These are phyloP conservation scores for Wallemia hederae DNA, from an alignment of 1,284 basidiomycete species.

Conservation along the genomic window DNA sequence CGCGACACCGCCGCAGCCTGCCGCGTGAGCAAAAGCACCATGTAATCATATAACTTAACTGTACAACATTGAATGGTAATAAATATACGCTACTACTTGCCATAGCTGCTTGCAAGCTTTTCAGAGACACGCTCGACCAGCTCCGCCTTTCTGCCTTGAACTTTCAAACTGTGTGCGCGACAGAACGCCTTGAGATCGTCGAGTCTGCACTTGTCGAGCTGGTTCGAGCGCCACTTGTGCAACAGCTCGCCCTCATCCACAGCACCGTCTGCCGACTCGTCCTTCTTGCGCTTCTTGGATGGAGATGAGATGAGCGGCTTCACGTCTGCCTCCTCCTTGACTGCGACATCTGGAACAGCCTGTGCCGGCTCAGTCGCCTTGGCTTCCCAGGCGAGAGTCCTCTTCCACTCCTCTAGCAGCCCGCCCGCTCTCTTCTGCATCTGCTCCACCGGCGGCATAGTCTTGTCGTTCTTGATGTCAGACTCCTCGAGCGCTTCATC, in stretches of 20 bases:
- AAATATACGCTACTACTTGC: not conserved
- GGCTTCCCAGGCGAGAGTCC: constrained; percentile 31
- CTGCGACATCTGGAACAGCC: no score
- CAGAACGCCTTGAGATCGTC: constrained; percentile 1
- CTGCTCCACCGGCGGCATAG: constrained; percentile 40
- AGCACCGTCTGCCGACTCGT: not conserved
- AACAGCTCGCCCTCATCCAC: not conserved
- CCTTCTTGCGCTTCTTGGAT: not conserved
- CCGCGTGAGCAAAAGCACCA: not conserved
- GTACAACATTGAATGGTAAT: not conserved
- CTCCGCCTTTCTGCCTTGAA: not conserved
- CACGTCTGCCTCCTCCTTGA: not conserved
- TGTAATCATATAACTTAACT: not conserved
- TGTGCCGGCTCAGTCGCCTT: not conserved
- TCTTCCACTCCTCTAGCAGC: constrained; percentile 46
- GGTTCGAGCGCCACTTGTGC: not conserved
- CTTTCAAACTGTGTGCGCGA: not conserved
- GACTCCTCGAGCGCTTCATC: constrained; percentile 33
- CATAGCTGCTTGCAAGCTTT: not conserved
- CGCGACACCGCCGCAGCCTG: not conserved
- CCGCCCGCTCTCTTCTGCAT: constrained; percentile 59
- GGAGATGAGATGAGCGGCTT: no score
- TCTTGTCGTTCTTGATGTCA: constrained; percentile 43
- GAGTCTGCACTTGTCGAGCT: not conserved
- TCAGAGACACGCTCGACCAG: not conserved